These are phyloP conservation scores for Bipolaris oryzae DNA, from an alignment of 2,329 filamentous ascomycete genomes.

Conservation along the genomic window DNA sequence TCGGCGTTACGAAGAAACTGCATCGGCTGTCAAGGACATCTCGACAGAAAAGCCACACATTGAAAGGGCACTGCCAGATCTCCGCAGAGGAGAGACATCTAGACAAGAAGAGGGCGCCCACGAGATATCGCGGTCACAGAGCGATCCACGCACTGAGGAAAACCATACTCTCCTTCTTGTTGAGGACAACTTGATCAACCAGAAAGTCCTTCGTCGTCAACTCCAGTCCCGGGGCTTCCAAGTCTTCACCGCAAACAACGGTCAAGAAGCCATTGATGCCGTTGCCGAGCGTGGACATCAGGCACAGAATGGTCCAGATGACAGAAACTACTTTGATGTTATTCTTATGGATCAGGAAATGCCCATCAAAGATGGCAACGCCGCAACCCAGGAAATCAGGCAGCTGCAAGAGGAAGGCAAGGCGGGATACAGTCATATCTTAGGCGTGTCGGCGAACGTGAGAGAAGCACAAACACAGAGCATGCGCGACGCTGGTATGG, in stretches of 20 bases:
- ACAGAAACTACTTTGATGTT: conserved; percentile 47
- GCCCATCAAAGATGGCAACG: conserved; percentile 53
- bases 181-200: conserved; percentile 58
- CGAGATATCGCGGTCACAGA: conserved; percentile 29
- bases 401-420: conserved; percentile 43
- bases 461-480: conserved; percentile 41
- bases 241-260: conserved; percentile 52
- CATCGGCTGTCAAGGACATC: conserved; percentile 21
- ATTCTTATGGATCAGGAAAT: conserved; percentile 55
- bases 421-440: conserved; percentile 42
- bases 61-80: conserved; percentile 18
- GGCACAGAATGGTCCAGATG: conserved; percentile 13
- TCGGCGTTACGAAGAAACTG: conserved; percentile 32
- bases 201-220: conserved; percentile 57
- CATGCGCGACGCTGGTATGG: conserved; percentile 47
- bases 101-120: conserved; percentile 29
- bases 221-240: conserved; percentile 53
- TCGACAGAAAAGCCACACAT: conserved; percentile 12
- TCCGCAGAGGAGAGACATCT: conserved; percentile 33
- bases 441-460: conserved; percentile 50
- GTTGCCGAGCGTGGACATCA: conserved; percentile 40
- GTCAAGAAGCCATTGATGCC: conserved; percentile 52
- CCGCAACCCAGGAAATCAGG: conserved; percentile 50
- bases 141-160: conserved; percentile 18
- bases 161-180: conserved; percentile 50